Base-by-base conservation (phyloP, 1,139 yeast genomes). In the Blastobotrys niveus region DNA sequence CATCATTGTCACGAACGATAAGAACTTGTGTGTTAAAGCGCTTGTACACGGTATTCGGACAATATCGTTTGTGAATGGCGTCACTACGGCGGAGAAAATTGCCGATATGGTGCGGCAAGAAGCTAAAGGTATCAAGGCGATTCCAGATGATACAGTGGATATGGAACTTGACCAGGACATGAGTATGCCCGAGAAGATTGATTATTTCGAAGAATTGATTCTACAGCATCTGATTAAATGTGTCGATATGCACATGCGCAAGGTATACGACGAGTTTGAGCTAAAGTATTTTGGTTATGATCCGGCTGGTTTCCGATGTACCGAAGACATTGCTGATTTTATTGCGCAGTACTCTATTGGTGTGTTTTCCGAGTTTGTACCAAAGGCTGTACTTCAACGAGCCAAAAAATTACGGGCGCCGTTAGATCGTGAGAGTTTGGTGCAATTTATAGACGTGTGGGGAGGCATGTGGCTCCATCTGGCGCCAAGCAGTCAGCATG, bases 11-110 rank as follows among this genome's bases (percentile, higher is more conserved):
- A 82, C 95, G 0, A 84, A 88, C 60, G 97, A 89, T 60, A 82
- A 80, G 54, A 88, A 88, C 59, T 67, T 89, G 18, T 86, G 96
- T 60, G 64, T 76, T 50, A 84, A 82, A 60, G 94, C 96, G 0
- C 66, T 88, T 43, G 63, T 80, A 1, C 80, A 86, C 55, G 80
- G 71, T 0, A 60, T 87, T 0, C 65, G 79, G 31, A 86, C 96
- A 0, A 80, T 87, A 0, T 79, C 88, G 3, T 82, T 65, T 55
- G 66, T 78, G 22, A 62, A 68, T 14, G 74, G 70, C 0, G 78
- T 85, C 83, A 72, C 77, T 2, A 29, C 33, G n/a, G 84, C 88
- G 0, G 63, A 67, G 18, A 50, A 75, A 31, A 82, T 87, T 27
- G 81, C 83, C 0, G 57, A 64, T 10, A 76, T 55, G 58, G 67